Evolutionary conservation across 2,329 filamentous ascomycete genomes (phyloP).

Genomic region (Zymoseptoria tritici): DNA sequence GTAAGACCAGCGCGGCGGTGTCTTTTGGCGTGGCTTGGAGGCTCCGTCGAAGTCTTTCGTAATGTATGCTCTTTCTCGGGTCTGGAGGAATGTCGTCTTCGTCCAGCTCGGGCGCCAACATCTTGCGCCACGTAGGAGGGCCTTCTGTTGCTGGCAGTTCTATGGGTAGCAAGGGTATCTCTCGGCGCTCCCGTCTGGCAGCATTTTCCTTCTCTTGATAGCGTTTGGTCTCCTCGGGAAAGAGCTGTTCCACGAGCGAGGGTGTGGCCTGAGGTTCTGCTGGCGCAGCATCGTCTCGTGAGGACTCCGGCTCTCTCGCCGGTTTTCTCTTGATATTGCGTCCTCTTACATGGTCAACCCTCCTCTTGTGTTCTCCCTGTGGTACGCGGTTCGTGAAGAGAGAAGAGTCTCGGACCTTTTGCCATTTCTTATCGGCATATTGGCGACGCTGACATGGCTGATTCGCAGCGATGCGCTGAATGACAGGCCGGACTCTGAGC

Average conservation of each 20-base stretch:
- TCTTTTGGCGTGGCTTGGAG: constrained; percentile 9
- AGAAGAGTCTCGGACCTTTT: background rate
- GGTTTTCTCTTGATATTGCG: background rate
- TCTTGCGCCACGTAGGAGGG: background rate
- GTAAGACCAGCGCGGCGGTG: constrained; percentile 48
- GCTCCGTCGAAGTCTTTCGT: background rate
- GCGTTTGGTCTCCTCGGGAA: constrained; percentile 44
- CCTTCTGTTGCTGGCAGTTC: constrained; percentile 7
- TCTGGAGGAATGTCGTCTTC: background rate
- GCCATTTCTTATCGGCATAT: background rate
- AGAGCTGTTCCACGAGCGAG: constrained; percentile 45
- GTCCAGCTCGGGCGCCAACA: background rate
- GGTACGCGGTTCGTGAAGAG: background rate
- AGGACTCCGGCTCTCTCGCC: background rate
- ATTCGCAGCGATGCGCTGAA: constrained; percentile 6
- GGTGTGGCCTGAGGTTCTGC: constrained; percentile 15
- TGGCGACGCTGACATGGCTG: background rate
- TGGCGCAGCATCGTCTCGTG: background rate
- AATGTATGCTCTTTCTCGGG: background rate
- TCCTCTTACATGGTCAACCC: background rate
- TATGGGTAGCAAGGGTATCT: constrained; percentile 30
- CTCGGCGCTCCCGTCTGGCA: constrained; percentile 15
- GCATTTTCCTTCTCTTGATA: constrained; percentile 9
- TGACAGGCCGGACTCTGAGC: constrained; percentile 15
- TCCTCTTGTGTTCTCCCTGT: background rate